Percentiles rank a stretch among this genome's conserved stretches.
Conservation (phyloP, 2,329 filamentous ascomycete genomes). For the Colletotrichum spinosum region DNA sequence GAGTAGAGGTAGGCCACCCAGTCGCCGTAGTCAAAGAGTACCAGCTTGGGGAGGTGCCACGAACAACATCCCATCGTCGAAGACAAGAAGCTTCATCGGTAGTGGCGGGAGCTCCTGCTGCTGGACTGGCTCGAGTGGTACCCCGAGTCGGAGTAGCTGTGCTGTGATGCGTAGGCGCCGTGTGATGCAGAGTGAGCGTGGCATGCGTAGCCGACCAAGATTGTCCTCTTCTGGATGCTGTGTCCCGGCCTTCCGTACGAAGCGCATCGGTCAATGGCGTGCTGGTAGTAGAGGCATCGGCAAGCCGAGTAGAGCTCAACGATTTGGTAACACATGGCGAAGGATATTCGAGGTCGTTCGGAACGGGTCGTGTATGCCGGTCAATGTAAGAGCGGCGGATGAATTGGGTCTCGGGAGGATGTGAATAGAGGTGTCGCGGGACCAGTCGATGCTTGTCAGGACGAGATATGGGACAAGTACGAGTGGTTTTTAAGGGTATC, state of each 20-base stretch:
- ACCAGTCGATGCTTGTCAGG: conserved; percentile 34
- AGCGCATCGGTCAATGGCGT: conserved; percentile 85
- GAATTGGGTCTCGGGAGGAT: conserved; percentile 2
- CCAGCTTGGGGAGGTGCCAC: conserved; percentile 54
- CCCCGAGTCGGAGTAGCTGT: conserved; percentile 65
- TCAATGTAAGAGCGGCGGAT: not conserved
- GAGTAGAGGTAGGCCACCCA: conserved; percentile 65
- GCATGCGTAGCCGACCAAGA: conserved; percentile 87
- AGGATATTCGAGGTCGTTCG: conserved; percentile 3
- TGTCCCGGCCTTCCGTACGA: conserved; percentile 81
- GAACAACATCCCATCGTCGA: conserved; percentile 58
- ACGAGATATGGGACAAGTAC: conserved; percentile 12
- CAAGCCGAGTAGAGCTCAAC: conserved; percentile 89
- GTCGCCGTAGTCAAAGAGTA: conserved; percentile 55
- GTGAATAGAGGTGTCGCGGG: conserved; percentile 11
- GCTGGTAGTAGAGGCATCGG: conserved; percentile 88
- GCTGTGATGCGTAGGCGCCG: conserved; percentile 53
- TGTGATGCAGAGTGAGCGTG: conserved; percentile 58
- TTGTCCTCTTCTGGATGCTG: conserved; percentile 76
- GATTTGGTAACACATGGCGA: conserved; percentile 86
- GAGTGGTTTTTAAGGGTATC: conserved; percentile 29
- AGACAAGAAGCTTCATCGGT: conserved; percentile 67
- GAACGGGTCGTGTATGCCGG: not conserved
- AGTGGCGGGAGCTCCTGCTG: conserved; percentile 54
- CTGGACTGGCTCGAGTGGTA: conserved; percentile 63